Base-by-base conservation (phyloP, 441 rosid genomes). In the Syzygium syzygioides region DNA sequence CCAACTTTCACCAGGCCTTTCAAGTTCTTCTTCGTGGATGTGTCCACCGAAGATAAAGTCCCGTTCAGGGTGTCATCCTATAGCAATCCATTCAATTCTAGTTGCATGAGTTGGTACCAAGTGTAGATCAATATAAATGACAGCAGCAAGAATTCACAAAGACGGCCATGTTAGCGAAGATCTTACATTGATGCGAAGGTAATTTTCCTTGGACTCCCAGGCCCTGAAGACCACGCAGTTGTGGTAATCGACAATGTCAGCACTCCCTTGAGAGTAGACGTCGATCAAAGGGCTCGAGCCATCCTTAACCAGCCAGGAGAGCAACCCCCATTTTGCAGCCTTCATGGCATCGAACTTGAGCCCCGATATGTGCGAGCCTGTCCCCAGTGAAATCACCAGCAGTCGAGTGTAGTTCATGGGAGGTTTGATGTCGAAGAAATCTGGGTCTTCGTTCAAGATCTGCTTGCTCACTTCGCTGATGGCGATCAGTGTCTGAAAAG, bases 51-150 rank as follows among this genome's bases (percentile, higher is more conserved):
- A 19, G 92, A 84, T 85, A 84, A 54, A 55, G 91, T 88, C 68
- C 94, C 95, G n/a, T 85, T 85, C 85, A 95, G 87, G 23, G 91
- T 91, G 89, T 94, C 95, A 86, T 93, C 94, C 96, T 94, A 37
- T 4, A 41, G 48, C 50, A 71, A 15, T 64, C 15, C 37, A 64
- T 64, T 64, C 50, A 71, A 37, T 71, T 71, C 17, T 20, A 37
- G 50, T 37, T 5, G 28, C 50, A 5, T 71, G 28, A 71, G 80
- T 37, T 20, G 80, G 80, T 23, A 37, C 50, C 80, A 37, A 37
- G 80, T 71, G 50, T 37, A 71, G 8, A 71, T 71, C 14, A 66
- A 37, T 14, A 23, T 15, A 71, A 26, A 37, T 71, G 15, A 37
- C 50, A 71, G 23, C 15, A 37, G 17, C 20, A 71, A 37, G 28